Base-by-base conservation (phyloP, 179 eudicot species). In the Patellifolia procumbens region DNA sequence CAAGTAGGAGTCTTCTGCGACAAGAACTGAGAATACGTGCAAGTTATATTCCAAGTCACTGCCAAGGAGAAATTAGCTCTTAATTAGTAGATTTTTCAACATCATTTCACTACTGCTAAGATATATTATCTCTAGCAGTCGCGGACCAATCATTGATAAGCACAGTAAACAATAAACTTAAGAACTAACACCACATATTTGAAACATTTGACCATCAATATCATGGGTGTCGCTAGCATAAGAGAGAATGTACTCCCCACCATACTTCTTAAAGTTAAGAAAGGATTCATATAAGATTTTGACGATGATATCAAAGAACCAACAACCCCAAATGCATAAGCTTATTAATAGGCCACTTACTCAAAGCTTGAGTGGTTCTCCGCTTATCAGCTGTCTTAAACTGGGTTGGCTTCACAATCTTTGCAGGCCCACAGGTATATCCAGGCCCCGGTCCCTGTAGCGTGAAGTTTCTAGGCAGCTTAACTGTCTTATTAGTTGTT, bases 341-440 rank as follows among this genome's bases (percentile, higher is more conserved):
- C 58, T 71, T 26, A 49, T 31, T 39, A 66, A 58, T 26, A 65
- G 51, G 59, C 31, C 37, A 78, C 84, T 84, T 84, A 84, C 86
- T 84, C 82, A 82, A 69, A 78, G 88, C 86, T 72, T 85, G 86
- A 43, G 89, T 87, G 66, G 81, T 80, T 73, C 89, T 85, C 62
- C 89, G 82, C 78, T 83, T 83, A 81, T 87, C 90, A 62, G 77
- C 11, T 11, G 88, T 74, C 11, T 26, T 24, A 60, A 81, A 87
- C 75, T 74, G 75, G 42, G 84, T 87, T 11, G 83, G 82, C 60
- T 43, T 74, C 65, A 77, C 88, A 68, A 69, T 53, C 81, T 81
- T 85, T 55, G 84, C 86, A 2, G 85, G 86, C 34, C 84, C 88
- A 79, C 88, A 85, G 73, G 86, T 83, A 74, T 87, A 87, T 19